A percentile compares a stretch with the other conserved stretches of the same genome.
Conservation (phyloP, 352 stramenopile species). For the Aphanomyces euteiches region DNA sequence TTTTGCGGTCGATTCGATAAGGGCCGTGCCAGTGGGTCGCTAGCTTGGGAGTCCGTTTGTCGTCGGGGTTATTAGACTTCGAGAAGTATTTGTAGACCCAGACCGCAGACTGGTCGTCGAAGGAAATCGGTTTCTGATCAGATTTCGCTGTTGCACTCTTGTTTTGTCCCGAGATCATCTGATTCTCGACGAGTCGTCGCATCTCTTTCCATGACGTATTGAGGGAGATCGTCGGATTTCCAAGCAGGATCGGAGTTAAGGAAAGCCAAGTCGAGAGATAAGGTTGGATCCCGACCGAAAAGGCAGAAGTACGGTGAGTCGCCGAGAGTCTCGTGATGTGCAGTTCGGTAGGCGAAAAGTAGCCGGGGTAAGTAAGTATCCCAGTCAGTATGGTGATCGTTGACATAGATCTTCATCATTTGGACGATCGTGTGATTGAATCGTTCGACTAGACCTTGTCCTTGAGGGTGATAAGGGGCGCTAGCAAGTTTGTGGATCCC, state of each 20-base stretch:
- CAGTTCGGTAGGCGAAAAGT: not conserved
- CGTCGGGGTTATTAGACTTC: too few relatives aligned
- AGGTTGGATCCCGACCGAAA: not conserved
- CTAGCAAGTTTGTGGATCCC: not conserved
- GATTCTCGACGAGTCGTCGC: not conserved
- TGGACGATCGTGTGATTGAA: slow-evolving; percentile 17
- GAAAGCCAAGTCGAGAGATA: not conserved
- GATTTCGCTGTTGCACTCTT: not conserved
- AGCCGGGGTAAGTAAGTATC: not conserved
- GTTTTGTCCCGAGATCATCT: not conserved
- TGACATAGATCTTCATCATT: slow-evolving; percentile 15
- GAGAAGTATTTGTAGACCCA: slow-evolving; percentile 15
- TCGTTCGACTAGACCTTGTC: not conserved
- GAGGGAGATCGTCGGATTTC: not conserved
- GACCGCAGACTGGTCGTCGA: not conserved
- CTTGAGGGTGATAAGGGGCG: not conserved
- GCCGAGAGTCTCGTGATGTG: not conserved
- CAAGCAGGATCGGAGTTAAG: not conserved
- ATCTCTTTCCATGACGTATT: slow-evolving; percentile 5
- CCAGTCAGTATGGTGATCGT: not conserved
- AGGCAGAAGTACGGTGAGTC: slow-evolving; percentile 9
- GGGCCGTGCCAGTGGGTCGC: too few relatives aligned
- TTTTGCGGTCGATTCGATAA: too few relatives aligned
- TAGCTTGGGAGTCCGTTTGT: too few relatives aligned
- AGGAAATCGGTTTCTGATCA: not conserved